These are phyloP conservation scores for Isochrysis galbana DNA, from an alignment of 78 protist genomes.

Conservation along the genomic window DNA sequence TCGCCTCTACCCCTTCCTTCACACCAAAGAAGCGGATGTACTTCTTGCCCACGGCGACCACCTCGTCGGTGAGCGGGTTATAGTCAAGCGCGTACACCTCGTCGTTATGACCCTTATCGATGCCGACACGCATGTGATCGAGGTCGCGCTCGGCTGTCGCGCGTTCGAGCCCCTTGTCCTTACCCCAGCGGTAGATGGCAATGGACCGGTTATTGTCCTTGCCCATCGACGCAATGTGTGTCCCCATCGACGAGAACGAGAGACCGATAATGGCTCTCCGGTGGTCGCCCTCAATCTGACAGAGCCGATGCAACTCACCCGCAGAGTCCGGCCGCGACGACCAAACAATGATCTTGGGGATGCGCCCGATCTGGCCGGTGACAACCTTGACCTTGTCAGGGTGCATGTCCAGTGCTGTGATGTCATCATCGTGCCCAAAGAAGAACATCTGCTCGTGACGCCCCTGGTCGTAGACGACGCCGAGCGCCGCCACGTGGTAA, in stretches of 20 bases:
- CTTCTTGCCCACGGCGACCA: background rate
- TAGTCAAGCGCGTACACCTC: background rate
- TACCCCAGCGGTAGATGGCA: slow-evolving; percentile 49
- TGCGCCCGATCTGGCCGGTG: background rate
- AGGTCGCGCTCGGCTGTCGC: too few relatives aligned
- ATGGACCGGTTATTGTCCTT: slow-evolving; percentile 49
- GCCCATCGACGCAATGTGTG: slow-evolving; percentile 48
- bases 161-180: too few relatives aligned
- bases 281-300: background rate
- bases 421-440: slow-evolving; percentile 60
- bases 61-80: background rate
- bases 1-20: slow-evolving; percentile 1
- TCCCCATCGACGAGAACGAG: slow-evolving; percentile 50
- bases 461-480: slow-evolving; percentile 37
- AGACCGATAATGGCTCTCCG: slow-evolving; percentile 37
- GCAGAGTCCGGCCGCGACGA: background rate
- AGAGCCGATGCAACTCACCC: background rate
- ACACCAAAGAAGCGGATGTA: background rate
- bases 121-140: background rate
- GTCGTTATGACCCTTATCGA: background rate
- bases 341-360: background rate
- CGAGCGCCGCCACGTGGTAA: slow-evolving; percentile 55
- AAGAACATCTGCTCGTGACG: slow-evolving; percentile 1
- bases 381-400: background rate
- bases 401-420: background rate